Conservation (phyloP, 768 basidiomycete genomes). For the Russula abietina region DNA sequence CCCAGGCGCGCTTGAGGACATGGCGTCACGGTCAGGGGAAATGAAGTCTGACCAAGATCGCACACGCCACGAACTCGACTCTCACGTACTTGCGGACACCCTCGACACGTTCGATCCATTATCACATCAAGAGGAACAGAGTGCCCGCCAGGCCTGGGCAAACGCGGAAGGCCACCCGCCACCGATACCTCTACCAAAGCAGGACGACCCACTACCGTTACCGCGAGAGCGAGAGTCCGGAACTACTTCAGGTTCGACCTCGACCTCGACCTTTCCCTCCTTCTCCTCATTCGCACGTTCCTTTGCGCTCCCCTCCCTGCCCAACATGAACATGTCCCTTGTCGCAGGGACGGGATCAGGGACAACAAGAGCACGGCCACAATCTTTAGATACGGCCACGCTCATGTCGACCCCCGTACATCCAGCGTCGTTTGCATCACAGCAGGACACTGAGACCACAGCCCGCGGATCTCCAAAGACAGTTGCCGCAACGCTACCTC, state of each 20-base stretch:
- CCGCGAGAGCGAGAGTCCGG: constrained; percentile 17
- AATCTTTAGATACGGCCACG: constrained; percentile 45
- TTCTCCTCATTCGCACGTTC: constrained; percentile 62
- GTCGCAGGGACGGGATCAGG: not conserved
- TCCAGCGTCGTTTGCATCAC: constrained; percentile 12
- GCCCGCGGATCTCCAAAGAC: constrained; percentile 21
- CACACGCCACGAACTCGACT: not conserved
- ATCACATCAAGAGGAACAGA: constrained; percentile 48
- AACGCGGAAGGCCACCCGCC: constrained; percentile 57
- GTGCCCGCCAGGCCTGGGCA: constrained; percentile 61
- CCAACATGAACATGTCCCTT: constrained; percentile 22
- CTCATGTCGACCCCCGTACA: constrained; percentile 18
- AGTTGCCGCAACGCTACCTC: not conserved
- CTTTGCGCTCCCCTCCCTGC: constrained; percentile 50
- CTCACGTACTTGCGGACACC: constrained; percentile 28
- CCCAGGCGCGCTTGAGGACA: not conserved
- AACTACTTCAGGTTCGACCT: not conserved
- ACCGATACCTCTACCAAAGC: constrained; percentile 31
- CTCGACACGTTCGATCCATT: constrained; percentile 68
- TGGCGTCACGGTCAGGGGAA: constrained; percentile 8
- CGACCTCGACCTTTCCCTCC: constrained; percentile 47
- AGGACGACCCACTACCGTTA: not conserved
- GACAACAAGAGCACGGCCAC: constrained; percentile 38
- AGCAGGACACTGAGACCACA: constrained; percentile 6
- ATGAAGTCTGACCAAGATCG: not conserved